phyloP scores from a whole-genome alignment of 1,139 yeast species.

The Schizosaccharomyces versatilis region DNA sequence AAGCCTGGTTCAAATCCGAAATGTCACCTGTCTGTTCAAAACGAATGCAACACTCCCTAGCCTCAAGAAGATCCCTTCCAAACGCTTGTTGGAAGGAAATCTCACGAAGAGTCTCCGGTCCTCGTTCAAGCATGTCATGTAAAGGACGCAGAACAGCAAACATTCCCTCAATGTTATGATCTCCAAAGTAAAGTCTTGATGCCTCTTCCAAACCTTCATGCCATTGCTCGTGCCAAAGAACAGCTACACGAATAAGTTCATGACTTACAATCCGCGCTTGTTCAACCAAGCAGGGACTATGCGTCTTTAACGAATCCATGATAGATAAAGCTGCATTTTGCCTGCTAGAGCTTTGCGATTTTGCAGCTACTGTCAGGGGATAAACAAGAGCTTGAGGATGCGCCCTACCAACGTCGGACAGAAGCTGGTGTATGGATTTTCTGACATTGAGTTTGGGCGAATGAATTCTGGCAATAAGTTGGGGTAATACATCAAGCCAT shows the following conservation, averaged over 20 bases:
- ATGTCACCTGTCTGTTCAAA: conserved; percentile 68
- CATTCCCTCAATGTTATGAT: conserved; percentile 87
- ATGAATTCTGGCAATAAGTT: conserved; percentile 83
- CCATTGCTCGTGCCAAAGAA: conserved; percentile 96
- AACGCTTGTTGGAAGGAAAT: conserved; percentile 81
- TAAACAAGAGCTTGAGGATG: conserved; percentile 94
- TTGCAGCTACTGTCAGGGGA: conserved; percentile 88
- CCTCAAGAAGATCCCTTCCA: conserved; percentile 82
- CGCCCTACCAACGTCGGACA: conserved; percentile 75
- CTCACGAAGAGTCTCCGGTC: conserved; percentile 84
- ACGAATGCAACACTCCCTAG: conserved; percentile 79
- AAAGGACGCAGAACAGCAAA: conserved; percentile 74
- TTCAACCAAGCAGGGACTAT: conserved; percentile 62
- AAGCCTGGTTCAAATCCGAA: conserved; percentile 80
- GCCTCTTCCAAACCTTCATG: conserved; percentile 96
- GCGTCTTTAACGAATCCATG: conserved; percentile 76
- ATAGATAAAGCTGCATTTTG: conserved; percentile 82
- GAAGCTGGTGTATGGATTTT: conserved; percentile 50
- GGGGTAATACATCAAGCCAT: conserved; percentile 92
- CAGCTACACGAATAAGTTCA: conserved; percentile 84
- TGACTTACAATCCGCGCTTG: conserved; percentile 88
- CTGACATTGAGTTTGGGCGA: conserved; percentile 80
- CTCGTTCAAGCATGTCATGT: conserved; percentile 58
- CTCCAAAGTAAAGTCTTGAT: conserved; percentile 78
- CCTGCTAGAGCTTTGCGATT: conserved; percentile 73